Base-by-base conservation (phyloP, 148 eudicot genomes). In the Rhododendron kiyosumense region DNA sequence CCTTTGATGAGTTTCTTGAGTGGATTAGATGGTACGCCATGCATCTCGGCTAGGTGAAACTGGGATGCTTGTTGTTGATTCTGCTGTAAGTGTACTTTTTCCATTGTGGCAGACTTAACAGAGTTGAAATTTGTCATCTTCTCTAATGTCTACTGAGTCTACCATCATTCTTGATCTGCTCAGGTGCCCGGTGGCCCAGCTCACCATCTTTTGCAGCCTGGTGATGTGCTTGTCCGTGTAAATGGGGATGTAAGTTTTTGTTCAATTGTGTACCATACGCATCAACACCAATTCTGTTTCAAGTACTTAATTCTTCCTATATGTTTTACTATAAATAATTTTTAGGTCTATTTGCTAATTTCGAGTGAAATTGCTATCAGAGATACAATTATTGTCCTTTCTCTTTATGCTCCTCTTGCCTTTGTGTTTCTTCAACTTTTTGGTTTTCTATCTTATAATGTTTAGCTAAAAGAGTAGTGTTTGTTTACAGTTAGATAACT, bases 131-230 rank as follows among this genome's bases (percentile, higher is more conserved):
- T 88, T 69, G 28, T 83, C 24, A 13, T 59, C 71, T 67, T 41
- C 78, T 51, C 26, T 9, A 10, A 54, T n/a, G 74, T 18, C 9
- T 69, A 48, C 51, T 30, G 36, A 45, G 49, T 18, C 26, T 78
- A 48, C 65, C 57, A 83, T 57, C 52, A 61, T 83, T 81, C 13
- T 86, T 63, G 88, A 30, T 83, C 83, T 87, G 67, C 84, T 91
- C 88, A 97, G 99, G 99, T 97, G 81, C 99, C 98, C 30, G 99
- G 98, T 81, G 99, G 99, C 77, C 99, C 98, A 87, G 95, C 96
- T 54, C 89, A 94, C 81, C 93, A 90, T 77, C 92, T 87, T 88
- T 89, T 97, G 94, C 98, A 95, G 92, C 92, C 99, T 71, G 99
- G 99, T 88, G 99, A 97, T 88, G 98, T 97, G 86, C 98, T 97